These are phyloP conservation scores for Amyloporia xantha DNA, from an alignment of 768 basidiomycete species.

Conservation along the genomic window DNA sequence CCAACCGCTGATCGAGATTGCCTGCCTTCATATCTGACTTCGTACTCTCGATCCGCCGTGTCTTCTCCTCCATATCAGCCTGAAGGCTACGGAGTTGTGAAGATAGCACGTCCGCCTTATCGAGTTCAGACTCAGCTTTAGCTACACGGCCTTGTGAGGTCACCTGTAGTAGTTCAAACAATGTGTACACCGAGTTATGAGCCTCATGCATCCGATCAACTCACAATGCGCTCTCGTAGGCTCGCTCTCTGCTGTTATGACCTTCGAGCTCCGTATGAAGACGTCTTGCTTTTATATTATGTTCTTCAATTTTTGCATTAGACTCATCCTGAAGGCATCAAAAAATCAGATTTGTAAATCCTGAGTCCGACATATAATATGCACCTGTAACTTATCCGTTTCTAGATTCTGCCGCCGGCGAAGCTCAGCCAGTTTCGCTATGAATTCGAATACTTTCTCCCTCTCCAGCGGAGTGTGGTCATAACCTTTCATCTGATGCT, in stretches of 20 bases:
- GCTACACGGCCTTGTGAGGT: constrained; percentile 40
- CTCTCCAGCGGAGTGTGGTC: constrained; percentile 63
- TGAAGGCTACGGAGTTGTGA: constrained; percentile 46
- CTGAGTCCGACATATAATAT: neutral
- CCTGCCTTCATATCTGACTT: constrained; percentile 50
- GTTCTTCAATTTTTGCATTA: constrained; percentile 54
- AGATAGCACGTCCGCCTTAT: constrained; percentile 47
- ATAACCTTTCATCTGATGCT: constrained; percentile 69
- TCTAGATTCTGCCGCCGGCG: constrained; percentile 57
- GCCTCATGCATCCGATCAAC: constrained; percentile 17
- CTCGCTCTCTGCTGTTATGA: constrained; percentile 46
- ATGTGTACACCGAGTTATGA: neutral
- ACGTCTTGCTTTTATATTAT: constrained; percentile 48
- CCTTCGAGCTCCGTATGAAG: constrained; percentile 49
- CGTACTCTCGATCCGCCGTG: constrained; percentile 48
- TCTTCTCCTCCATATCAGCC: constrained; percentile 68
- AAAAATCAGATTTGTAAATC: neutral
- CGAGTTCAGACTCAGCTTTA: constrained; percentile 48
- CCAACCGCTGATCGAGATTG: constrained; percentile 59
- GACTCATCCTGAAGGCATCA: constrained; percentile 42
- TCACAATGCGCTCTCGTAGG: constrained; percentile 53
- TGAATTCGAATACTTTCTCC: constrained; percentile 68
- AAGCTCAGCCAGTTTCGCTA: constrained; percentile 54
- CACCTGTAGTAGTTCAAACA: constrained; percentile 11
- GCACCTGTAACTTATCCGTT: constrained; percentile 66